Conservation (phyloP, 1,284 basidiomycete genomes). For the Ceratobasidium theobromae region DNA sequence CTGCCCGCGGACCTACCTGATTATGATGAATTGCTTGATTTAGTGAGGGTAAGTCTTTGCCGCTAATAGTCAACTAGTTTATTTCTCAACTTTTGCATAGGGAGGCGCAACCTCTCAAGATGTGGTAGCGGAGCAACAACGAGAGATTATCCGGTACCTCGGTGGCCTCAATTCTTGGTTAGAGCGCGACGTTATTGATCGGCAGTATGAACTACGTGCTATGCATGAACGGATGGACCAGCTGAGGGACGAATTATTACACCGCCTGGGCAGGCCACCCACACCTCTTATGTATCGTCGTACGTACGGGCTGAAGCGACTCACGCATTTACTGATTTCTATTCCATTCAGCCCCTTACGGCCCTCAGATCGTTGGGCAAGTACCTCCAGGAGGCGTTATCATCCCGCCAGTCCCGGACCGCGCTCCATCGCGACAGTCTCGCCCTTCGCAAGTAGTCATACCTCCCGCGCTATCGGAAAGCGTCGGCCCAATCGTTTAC, state of each 20-base stretch:
- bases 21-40: constrained; percentile 29
- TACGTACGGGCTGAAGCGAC: no score
- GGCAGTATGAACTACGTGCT: constrained; percentile 31
- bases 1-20: constrained; percentile 11
- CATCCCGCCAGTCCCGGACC: constrained; percentile 8
- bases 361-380: constrained; percentile 26
- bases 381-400: constrained; percentile 14
- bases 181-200: constrained; percentile 34
- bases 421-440: not conserved
- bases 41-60: constrained; percentile 27
- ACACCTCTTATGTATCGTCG: constrained; percentile 29
- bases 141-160: constrained; percentile 36
- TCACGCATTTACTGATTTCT: no score
- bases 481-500: not conserved
- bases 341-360: no score
- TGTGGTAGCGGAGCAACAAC: constrained; percentile 32
- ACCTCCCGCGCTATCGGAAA: constrained; percentile 9
- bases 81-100: not conserved
- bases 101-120: constrained; percentile 28
- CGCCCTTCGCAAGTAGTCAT: constrained; percentile 12
- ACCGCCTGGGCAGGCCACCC: constrained; percentile 28
- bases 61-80: not conserved
- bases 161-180: constrained; percentile 35
- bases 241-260: constrained; percentile 28
- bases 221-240: constrained; percentile 32